A percentile compares a stretch with the other conserved stretches of the same genome.
phyloP scores from a whole-genome alignment of 2,329 filamentous ascomycete genomes.

The Colletotrichum tamarilloi region DNA sequence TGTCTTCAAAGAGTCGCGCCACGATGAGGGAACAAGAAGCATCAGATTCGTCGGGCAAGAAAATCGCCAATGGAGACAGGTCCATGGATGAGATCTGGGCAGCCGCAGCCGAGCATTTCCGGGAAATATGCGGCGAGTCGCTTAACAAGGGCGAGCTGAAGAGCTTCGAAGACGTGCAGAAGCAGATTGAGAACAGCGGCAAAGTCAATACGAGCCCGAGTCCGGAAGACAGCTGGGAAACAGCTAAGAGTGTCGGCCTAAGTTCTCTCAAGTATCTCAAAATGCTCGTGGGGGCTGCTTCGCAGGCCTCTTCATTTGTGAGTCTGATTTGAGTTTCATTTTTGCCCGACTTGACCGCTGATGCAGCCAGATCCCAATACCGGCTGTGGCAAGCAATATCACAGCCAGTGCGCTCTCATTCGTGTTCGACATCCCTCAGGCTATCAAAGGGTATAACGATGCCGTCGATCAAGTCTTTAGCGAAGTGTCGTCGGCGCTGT shows the following conservation, averaged over 20 bases:
- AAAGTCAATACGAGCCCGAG: not conserved
- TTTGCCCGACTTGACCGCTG: not conserved
- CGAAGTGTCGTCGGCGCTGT: constrained; percentile 1
- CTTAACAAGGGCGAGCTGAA: not conserved
- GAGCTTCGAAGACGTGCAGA: not conserved
- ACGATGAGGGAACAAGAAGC: not conserved
- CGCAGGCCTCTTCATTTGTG: not conserved
- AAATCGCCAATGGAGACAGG: not conserved
- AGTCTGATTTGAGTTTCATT: not conserved
- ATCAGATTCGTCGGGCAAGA: not conserved
- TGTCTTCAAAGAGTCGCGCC: not conserved
- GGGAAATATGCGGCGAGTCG: not conserved
- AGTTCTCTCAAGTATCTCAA: not conserved
- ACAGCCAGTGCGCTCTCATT: not conserved
- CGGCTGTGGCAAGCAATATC: not conserved
- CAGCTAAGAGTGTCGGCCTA: not conserved
- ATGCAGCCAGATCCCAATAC: not conserved
- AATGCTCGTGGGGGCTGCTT: not conserved
- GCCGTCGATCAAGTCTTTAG: not conserved
- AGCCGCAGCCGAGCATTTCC: not conserved
- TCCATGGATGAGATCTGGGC: not conserved
- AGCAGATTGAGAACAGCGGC: not conserved
- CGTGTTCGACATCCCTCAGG: not conserved
- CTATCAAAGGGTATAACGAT: not conserved
- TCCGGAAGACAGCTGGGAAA: not conserved